Percentiles rank a stretch among this genome's conserved stretches.
Conservation (phyloP, 1,139 yeast species). For the Nakaseomyces uthaithaninus region DNA sequence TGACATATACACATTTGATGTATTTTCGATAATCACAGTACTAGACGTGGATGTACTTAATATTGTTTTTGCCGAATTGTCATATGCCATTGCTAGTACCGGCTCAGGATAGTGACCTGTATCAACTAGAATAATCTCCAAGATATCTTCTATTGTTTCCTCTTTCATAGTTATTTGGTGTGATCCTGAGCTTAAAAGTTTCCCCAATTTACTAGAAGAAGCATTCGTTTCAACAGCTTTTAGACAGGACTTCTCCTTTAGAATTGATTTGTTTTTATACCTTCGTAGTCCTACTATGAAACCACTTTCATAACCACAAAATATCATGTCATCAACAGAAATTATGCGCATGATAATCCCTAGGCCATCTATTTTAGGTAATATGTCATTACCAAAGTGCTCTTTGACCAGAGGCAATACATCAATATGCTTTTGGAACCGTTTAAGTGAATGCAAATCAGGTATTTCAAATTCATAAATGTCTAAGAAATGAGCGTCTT, state of each 20-base stretch:
- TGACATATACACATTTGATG: constrained; percentile 1
- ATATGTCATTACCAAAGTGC: constrained; percentile 1
- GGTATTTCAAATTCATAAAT: constrained; percentile 21
- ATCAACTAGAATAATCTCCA: constrained; percentile 23
- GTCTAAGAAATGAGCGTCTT: constrained; percentile 26
- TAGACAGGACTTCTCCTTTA: not conserved
- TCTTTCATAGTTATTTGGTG: not conserved
- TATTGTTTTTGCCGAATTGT: constrained; percentile 7
- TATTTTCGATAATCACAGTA: constrained; percentile 8
- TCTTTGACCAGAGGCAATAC: constrained; percentile 14
- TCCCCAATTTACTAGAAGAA: not conserved
- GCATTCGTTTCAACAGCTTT: not conserved
- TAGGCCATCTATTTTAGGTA: constrained; percentile 8
- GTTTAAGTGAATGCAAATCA: constrained; percentile 18
- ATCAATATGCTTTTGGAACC: constrained; percentile 19
- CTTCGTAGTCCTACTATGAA: constrained; percentile 21
- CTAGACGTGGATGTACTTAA: constrained; percentile 14
- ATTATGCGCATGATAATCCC: constrained; percentile 29
- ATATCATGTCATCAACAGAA: constrained; percentile 12
- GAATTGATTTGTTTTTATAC: not conserved
- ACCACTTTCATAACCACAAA: constrained; percentile 29
- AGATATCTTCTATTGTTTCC: constrained; percentile 1
- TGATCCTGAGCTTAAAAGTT: not conserved
- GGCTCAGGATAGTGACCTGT: constrained; percentile 28
- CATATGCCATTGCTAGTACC: constrained; percentile 17